Evolutionary conservation across 83 land plant species (phyloP), one percentile per base, ranked within the genome.

Genomic region (Larix sibirica): DNA sequence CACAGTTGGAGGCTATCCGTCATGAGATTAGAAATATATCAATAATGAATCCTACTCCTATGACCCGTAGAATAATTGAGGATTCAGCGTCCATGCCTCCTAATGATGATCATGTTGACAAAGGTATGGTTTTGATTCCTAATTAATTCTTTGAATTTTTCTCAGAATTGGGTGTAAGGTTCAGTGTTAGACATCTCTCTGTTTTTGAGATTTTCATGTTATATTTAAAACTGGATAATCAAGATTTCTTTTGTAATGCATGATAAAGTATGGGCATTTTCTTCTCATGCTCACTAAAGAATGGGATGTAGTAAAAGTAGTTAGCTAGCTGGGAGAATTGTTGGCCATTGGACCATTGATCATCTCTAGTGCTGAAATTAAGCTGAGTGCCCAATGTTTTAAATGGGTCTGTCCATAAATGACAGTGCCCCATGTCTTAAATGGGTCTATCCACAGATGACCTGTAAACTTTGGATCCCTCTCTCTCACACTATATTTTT

Each of bases 1-100:
- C 91, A 66, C 93, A 91, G 68, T 65, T 93, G 28, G 93, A 93
- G 7, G 93, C 95, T 28, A 91, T 93, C n/a, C 91, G 93, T n/a
- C 82, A 93, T 87, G 95, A 93, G 85, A 86, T 93, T 2, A 82
- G 95, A 66, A 89, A 85, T n/a, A 7, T 91, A 64, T 93, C 95
- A 18, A 7, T 91, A 60, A 81, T 93, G 77, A 89, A 91, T 78
- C 93, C 95, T 75, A 83, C 86, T 62, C 89, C 93, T 10, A 38
- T 89, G 82, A 88, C 93, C 56, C 68, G 87, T 21, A 86, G 65
- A 28, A 47, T 89, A 24, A 59, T 86, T 38, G 93, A 93, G 28
- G 73, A 18, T 64, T 44, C 62, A 8, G 80, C 68, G 21, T 64
- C 38, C 31, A 36, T 56, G 80, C 80, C 62, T 56, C 20, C 63